Conservation (phyloP, 2,329 filamentous ascomycete genomes). For the Cladosporium cucumerinum region DNA sequence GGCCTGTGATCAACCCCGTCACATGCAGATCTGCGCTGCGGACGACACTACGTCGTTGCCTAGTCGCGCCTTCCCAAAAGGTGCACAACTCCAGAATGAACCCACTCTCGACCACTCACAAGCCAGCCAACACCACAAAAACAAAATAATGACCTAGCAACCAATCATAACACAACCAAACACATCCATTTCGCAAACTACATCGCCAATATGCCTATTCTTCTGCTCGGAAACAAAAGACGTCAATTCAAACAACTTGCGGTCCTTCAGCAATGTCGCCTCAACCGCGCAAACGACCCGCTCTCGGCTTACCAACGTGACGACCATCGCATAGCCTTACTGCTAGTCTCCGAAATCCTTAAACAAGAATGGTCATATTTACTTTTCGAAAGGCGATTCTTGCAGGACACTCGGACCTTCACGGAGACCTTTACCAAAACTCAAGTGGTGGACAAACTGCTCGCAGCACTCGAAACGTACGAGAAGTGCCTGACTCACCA, state of each 20-base stretch:
- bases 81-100: background rate
- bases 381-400: constrained; percentile 1
- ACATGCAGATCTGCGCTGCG: background rate
- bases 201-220: constrained; percentile 6
- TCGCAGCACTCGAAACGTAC: constrained; percentile 1
- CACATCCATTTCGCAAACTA: background rate
- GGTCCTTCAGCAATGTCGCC: background rate
- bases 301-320: background rate
- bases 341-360: background rate
- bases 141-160: background rate
- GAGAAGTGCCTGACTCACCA: constrained; percentile 9
- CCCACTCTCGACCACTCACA: background rate
- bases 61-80: constrained; percentile 9
- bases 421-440: background rate
- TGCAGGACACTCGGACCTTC: background rate
- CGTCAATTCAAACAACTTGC: constrained; percentile 13
- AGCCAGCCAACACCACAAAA: constrained; percentile 1
- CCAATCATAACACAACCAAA: background rate
- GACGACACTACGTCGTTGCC: background rate
- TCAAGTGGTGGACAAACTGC: constrained; percentile 6
- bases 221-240: constrained; percentile 3
- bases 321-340: background rate
- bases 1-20: background rate
- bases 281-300: constrained; percentile 4
- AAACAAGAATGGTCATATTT: constrained; percentile 7